Conservation (phyloP, 495 filamentous ascomycete genomes). For the Neurospora sp. region DNA sequence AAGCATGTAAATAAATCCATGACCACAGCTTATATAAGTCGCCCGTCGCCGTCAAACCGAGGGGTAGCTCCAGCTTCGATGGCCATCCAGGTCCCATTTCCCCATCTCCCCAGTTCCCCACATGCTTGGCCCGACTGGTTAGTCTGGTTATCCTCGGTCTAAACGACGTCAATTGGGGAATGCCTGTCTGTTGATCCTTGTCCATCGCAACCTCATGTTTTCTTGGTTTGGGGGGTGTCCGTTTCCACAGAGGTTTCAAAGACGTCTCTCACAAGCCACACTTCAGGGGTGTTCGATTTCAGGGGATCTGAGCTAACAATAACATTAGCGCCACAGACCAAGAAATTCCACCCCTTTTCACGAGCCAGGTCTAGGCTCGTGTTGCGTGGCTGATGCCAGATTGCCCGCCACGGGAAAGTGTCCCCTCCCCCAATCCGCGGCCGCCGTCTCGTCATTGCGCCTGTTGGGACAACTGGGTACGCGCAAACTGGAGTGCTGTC, state of each 20-base stretch:
- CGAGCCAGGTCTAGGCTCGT: not conserved
- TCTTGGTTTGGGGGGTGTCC: not conserved
- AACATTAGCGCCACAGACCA: not conserved
- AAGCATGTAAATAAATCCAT: not conserved
- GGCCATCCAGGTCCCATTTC: not conserved
- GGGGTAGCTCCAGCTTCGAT: not conserved
- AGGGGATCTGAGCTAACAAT: not conserved
- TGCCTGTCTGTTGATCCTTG: not conserved
- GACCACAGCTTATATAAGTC: not conserved
- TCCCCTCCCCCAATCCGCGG: not conserved
- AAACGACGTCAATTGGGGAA: not conserved
- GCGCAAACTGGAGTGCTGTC: not conserved
- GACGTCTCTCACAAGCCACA: not conserved
- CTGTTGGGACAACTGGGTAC: not conserved
- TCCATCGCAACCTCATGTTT: not conserved
- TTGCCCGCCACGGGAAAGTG: not conserved
- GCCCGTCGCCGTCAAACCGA: not conserved
- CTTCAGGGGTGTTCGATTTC: not conserved
- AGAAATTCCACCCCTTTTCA: not conserved
- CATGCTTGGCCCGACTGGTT: not conserved
- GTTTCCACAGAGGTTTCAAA: not conserved
- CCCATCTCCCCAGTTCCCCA: not conserved
- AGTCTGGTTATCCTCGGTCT: not conserved
- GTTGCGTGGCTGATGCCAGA: not conserved
- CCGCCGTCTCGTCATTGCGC: not conserved